Base-by-base conservation (phyloP, 768 basidiomycete species). In the Clitopilus hobsonii region DNA sequence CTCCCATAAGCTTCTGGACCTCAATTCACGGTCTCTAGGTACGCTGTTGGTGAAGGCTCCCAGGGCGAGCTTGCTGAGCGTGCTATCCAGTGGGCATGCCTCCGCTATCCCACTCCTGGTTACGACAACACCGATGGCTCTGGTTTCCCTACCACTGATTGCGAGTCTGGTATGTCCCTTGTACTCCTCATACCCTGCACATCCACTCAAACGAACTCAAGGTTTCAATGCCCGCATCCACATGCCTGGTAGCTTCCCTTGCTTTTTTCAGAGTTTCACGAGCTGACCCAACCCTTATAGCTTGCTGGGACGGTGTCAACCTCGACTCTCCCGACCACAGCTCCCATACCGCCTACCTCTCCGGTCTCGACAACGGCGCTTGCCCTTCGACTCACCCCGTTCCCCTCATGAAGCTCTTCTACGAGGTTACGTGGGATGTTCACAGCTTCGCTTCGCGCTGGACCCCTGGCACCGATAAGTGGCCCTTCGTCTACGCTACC, bases 401-500 rank as follows among this genome's bases (percentile, higher is more conserved):
- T 11, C 61, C 63, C 16, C 59, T 76, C n/a, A 71, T 77, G 69
- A 72, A 74, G 52, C 60, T 75, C 3, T 65, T 74, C 27, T 74
- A 71, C 10, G 32, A 36, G 8, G 32, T 36, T 23, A 75, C 72
- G 6, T 79, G 73, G 74, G 66, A 74, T 53, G 69, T 73, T 1
- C 60, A 69, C 45, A 32, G 59, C 2, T 67, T 77, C 32, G 61
- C 67, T 7, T 59, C 59, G 8, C 67, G 73, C n/a, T 76, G 74
- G 74, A 63, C 63, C 26, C 65, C 68, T 10, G 59, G 59, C 1
- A 64, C 58, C 51, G 62, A 75, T 49, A 60, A 58, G 20, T 74
- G 74, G 70, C 76, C 76, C 1, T 76, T 77, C 55, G 74, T 76
- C 1, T 76, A 74, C 48, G 74, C 80, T 4, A 72, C 70, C 26